These are phyloP conservation scores for Salix suchowensis DNA, from an alignment of 345 rosid species.

Conservation along the genomic window DNA sequence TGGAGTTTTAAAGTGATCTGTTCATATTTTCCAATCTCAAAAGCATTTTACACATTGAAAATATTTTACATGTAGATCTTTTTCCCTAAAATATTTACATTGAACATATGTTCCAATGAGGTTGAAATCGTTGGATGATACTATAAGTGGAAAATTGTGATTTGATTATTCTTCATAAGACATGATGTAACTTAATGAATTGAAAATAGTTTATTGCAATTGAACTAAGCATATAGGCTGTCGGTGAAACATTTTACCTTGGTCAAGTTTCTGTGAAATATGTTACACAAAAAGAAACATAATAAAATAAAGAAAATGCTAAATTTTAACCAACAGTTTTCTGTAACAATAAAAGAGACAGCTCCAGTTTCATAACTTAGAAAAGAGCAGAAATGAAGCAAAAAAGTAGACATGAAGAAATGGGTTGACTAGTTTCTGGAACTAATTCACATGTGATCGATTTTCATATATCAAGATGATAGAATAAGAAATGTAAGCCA, in stretches of 20 bases:
- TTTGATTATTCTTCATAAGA: background rate
- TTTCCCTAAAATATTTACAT: background rate
- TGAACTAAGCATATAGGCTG: background rate
- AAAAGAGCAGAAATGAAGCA: background rate
- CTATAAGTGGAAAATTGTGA: background rate
- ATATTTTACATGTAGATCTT: background rate
- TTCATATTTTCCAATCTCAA: background rate
- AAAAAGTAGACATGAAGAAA: background rate
- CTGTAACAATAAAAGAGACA: background rate
- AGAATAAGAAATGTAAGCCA: background rate
- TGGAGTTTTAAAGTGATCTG: background rate
- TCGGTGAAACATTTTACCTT: background rate
- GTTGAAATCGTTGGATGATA: background rate
- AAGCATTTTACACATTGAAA: background rate
- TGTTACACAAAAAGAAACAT: background rate
- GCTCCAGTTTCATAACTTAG: background rate
- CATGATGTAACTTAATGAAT: too few relatives aligned
- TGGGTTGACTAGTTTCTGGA: background rate
- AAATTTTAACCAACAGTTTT: background rate
- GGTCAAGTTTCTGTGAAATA: background rate
- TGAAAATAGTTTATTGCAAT: background rate
- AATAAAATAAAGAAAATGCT: background rate
- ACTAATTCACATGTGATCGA: background rate
- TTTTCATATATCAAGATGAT: background rate
- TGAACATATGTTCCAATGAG: background rate